Evolutionary conservation across 1,284 basidiomycete species (phyloP).

Genomic region (Moesziomyces antarcticus): DNA sequence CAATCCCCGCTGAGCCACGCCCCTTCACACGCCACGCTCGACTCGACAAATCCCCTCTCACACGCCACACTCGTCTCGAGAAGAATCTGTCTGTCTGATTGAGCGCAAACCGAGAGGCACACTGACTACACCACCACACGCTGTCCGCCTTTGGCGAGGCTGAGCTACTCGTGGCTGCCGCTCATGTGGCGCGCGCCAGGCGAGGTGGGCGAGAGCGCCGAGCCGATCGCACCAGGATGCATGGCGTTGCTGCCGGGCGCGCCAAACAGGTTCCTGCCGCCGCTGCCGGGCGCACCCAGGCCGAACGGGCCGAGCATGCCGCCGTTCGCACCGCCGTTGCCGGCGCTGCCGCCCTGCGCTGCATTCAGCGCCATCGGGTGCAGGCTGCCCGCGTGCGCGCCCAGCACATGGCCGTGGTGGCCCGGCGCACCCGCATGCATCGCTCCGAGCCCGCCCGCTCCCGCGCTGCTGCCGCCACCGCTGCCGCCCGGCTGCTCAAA

Average conservation of each 20-base stretch:
- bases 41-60: too few species aligned
- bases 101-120: not conserved
- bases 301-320: slow-evolving; percentile 34
- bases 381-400: slow-evolving; percentile 15
- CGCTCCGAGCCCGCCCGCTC: slow-evolving; percentile 10
- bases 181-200: slow-evolving; percentile 31
- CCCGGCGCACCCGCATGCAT: slow-evolving; percentile 17
- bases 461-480: slow-evolving; percentile 4
- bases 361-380: slow-evolving; percentile 17
- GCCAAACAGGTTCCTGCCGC: slow-evolving; percentile 38
- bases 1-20: too few species aligned
- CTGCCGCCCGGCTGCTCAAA: slow-evolving; percentile 59
- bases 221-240: slow-evolving; percentile 44
- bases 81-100: slow-evolving; percentile 11
- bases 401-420: slow-evolving; percentile 24
- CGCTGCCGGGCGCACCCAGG: slow-evolving; percentile 35
- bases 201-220: slow-evolving; percentile 43
- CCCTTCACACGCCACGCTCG: too few species aligned
- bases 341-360: slow-evolving; percentile 8
- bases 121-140: not conserved
- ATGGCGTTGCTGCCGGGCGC: slow-evolving; percentile 32
- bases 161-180: slow-evolving; percentile 24
- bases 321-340: slow-evolving; percentile 6
- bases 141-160: not conserved
- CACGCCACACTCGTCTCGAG: too few species aligned